Evolutionary conservation across 2,329 filamentous ascomycete species (phyloP), one percentile per base, ranked within the genome.

Genomic region (Mycocentrospora acerina): DNA sequence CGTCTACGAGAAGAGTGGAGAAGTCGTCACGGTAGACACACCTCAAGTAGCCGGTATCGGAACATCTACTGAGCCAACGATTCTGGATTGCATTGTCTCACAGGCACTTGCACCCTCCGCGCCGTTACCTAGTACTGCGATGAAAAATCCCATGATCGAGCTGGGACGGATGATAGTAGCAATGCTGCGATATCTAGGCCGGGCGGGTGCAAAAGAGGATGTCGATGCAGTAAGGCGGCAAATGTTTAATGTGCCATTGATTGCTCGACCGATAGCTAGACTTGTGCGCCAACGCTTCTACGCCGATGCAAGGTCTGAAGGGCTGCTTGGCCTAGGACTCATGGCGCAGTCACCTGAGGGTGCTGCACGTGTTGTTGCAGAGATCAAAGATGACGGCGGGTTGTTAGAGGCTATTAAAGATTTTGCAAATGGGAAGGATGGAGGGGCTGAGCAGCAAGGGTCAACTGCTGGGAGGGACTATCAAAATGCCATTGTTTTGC

Each of bases 91-190:
- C 18, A 46, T 67, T 7, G 54, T 62, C 22, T 49, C 55, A 19
- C 60, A 64, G 28, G 57, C 63, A 17, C 46, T 64, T 4, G 48
- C 46, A n/a, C 57, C 61, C 12, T 52, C 60, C 2, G 48, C 44
- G 13, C 60, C 64, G 17, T 19, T 67, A 3, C 63, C 64, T 4
- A 67, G 64, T 37, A 63, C 60, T n/a, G 43, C 60, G 1, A 66
- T 67, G 62, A 67, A 66, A 42, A 66, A 64, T n/a, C 46, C 60
- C n/a, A 58, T 54, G 46, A 55, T 67, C 24, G 64, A 68, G 44
- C 46, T 59, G 1, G 53, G 51, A 14, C 47, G 51, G 18, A 40
- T 48, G 3, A 50, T 44, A 22, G 42, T 41, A 6, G 40, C 34
- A 11, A 56, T 61, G 6, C 40, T 62, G 7, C 37, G 57, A 15